Percentiles rank a stretch among this genome's conserved stretches.
Evolutionary conservation across 805 yeast genomes (phyloP).

Genomic region (Lipomyces starkeyi): DNA sequence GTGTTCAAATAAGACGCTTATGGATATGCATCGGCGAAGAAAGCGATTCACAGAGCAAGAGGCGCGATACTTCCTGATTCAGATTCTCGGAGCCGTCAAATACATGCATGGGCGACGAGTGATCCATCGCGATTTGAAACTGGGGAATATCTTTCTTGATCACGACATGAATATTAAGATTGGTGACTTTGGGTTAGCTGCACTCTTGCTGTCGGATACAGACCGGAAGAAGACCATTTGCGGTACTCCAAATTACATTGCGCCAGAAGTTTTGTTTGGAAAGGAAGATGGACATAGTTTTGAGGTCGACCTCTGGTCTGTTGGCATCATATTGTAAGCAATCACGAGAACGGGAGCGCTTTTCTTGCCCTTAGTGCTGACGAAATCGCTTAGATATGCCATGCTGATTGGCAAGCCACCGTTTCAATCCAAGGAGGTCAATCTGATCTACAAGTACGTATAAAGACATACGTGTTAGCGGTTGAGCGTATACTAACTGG

Average conservation of each 20-base stretch:
- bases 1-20: slow-evolving; percentile 91
- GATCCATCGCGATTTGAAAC: slow-evolving; percentile 92
- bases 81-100: slow-evolving; percentile 90
- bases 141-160: slow-evolving; percentile 95
- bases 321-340: slow-evolving; percentile 85
- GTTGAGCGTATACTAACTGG: neutral
- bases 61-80: slow-evolving; percentile 86
- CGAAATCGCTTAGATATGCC: slow-evolving; percentile 54
- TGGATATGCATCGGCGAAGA: slow-evolving; percentile 88
- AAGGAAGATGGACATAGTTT: slow-evolving; percentile 84
- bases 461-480: neutral
- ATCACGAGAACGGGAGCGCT: too few relatives aligned
- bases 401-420: slow-evolving; percentile 95
- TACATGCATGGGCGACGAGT: slow-evolving; percentile 92
- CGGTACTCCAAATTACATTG: slow-evolving; percentile 98
- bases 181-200: slow-evolving; percentile 99
- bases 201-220: slow-evolving; percentile 72
- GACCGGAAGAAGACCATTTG: slow-evolving; percentile 92
- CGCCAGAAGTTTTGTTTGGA: slow-evolving; percentile 95
- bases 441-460: slow-evolving; percentile 72
- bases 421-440: slow-evolving; percentile 93
- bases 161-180: slow-evolving; percentile 91
- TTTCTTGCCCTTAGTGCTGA: neutral
- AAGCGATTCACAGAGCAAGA: slow-evolving; percentile 89
- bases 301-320: slow-evolving; percentile 97